Base-by-base conservation (phyloP, 2,329 filamentous ascomycete genomes). In the Fusarium sp. region DNA sequence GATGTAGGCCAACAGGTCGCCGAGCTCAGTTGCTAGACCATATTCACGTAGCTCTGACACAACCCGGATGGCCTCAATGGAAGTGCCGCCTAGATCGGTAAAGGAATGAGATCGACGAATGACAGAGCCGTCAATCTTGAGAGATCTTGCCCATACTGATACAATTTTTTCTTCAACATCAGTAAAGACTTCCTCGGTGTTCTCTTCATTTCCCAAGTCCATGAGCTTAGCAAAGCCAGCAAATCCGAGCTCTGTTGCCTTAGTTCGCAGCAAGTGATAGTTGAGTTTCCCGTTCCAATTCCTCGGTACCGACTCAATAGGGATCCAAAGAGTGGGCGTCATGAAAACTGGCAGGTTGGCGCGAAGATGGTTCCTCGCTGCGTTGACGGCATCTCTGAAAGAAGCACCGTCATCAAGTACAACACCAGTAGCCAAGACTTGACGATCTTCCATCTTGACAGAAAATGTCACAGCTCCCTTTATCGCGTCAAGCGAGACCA, bases 231-330 rank as follows among this genome's bases (percentile, higher is more conserved):
- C 57, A 24, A 62, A 56, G 22, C 58, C 66, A 4, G 48, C 15
- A 4, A 57, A 42, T 0, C 64, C 64, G 1, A 58, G 45, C 11
- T 72, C 62, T n/a, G 22, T 54, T 30, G 64, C 64, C 5, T 42
- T 32, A 18, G 1, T 17, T 9, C 64, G 44, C 3, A 72, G 30
- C 26, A 11, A 54, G n/a, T 60, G 62, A 11, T 62, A 66, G 41
- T 75, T 61, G n/a, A 76, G 68, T 55, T 80, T 80, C 20, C 76
- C 77, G 15, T 78, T 79, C 8, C 62, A 56, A 38, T 74, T 80
- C 12, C 70, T 66, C 0, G 78, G 78, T 6, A 80, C 61, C 1
- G 69, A 65, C 2, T 71, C 41, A 5, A 75, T 50, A 0, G 71
- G 70, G 3, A 79, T 34, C 75, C 77, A 79, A 30, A 76, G 70